Conservation (phyloP, 805 yeast genomes). For the Danielia oregonensis region DNA sequence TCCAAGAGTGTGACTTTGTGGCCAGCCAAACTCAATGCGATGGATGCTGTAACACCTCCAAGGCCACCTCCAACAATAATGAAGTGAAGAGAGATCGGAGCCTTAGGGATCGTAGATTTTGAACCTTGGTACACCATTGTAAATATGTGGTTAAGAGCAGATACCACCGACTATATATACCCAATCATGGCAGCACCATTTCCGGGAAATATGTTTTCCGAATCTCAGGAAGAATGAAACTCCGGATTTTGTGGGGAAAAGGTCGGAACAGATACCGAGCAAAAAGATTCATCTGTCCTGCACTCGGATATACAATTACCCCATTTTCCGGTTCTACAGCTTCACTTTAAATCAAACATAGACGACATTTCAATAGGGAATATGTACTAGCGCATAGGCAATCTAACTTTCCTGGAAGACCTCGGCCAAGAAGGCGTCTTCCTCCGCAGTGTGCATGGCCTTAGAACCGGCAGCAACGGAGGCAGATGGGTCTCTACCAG, state of each 20-base stretch:
- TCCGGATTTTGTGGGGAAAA: no score
- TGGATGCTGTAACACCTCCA: constrained; percentile 8
- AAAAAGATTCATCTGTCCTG: no score
- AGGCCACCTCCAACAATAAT: constrained; percentile 12
- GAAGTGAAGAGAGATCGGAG: constrained; percentile 10
- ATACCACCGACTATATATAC: no score
- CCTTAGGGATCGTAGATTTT: not conserved
- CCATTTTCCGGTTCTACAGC: no score
- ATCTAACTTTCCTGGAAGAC: constrained; percentile 28
- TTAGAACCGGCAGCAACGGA: constrained; percentile 98
- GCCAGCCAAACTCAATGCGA: constrained; percentile 6
- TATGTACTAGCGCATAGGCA: not conserved
- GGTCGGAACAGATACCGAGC: no score
- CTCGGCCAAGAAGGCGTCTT: constrained; percentile 77
- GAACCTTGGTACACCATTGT: not conserved
- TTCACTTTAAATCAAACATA: not conserved
- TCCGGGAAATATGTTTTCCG: no score
- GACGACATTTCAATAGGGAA: not conserved
- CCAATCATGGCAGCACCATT: no score
- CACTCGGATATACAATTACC: no score
- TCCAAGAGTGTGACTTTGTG: constrained; percentile 6
- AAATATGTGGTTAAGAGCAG: not conserved
- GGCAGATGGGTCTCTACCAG: constrained; percentile 98
- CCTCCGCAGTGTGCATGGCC: constrained; percentile 83
- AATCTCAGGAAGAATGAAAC: no score